Conservation (phyloP, 495 filamentous ascomycete species). For the Amphirosellinia nigrospora region DNA sequence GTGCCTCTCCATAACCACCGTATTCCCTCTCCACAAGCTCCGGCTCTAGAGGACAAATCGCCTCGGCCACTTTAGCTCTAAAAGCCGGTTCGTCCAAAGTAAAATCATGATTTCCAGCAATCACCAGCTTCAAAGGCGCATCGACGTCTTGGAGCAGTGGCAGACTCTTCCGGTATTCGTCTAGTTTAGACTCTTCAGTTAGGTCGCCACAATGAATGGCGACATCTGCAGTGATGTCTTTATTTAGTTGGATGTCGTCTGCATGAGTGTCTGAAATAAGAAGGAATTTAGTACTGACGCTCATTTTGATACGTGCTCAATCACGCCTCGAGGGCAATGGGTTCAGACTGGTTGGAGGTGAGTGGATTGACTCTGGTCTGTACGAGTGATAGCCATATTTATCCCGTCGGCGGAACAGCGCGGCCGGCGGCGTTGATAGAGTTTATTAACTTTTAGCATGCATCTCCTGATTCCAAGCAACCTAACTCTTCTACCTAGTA, state of each 20-base stretch:
- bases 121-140: slow-evolving; percentile 77
- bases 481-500: no score
- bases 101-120: slow-evolving; percentile 83
- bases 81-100: slow-evolving; percentile 64
- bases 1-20: slow-evolving; percentile 35
- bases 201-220: slow-evolving; percentile 79
- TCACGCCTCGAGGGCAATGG: no score
- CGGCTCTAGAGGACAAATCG: slow-evolving; percentile 20
- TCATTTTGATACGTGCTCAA: no score
- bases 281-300: slow-evolving; percentile 44
- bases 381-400: no score
- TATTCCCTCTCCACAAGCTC: slow-evolving; percentile 32
- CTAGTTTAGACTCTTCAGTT: slow-evolving; percentile 64
- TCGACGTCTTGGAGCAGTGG: slow-evolving; percentile 59
- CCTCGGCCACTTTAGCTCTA: slow-evolving; percentile 26
- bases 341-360: no score
- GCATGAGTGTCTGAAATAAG: slow-evolving; percentile 71
- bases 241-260: not conserved
- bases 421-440: no score
- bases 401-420: no score
- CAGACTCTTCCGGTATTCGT: slow-evolving; percentile 62
- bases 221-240: slow-evolving; percentile 58
- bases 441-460: no score
- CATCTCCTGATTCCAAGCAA: no score
- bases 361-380: no score